A percentile compares a stretch with the other conserved stretches of the same genome.
These are phyloP conservation scores for Phytophthora chlamydospora DNA, from an alignment of 352 stramenopile genomes.

Conservation along the genomic window DNA sequence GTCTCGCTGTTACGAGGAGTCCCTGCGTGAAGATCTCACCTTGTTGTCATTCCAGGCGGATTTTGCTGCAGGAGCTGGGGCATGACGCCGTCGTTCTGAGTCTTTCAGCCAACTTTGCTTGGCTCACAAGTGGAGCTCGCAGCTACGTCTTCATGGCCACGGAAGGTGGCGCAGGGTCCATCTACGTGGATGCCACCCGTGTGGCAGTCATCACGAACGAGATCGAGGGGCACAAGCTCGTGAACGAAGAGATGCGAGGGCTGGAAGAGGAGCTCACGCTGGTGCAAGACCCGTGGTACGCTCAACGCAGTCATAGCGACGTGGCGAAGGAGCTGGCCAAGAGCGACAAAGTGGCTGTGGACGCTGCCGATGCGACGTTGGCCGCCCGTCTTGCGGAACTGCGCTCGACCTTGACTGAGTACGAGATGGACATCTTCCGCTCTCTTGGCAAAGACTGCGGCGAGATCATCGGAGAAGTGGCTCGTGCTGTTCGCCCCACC, in stretches of 20 bases:
- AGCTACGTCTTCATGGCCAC: conserved; percentile 76
- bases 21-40: conserved; percentile 7
- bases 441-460: conserved; percentile 64
- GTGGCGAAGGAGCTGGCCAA: conserved; percentile 47
- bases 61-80: conserved; percentile 45
- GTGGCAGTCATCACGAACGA: conserved; percentile 73
- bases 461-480: conserved; percentile 63
- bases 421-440: conserved; percentile 66
- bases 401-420: conserved; percentile 51
- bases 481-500: conserved; percentile 43
- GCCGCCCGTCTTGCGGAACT: conserved; percentile 41
- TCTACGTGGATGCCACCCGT: conserved; percentile 61
- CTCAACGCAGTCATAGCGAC: conserved; percentile 31
- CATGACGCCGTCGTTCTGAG: conserved; percentile 61
- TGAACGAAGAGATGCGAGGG: conserved; percentile 71
- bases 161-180: conserved; percentile 62
- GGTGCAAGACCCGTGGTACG: conserved; percentile 64
- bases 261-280: conserved; percentile 51
- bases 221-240: conserved; percentile 74
- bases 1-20: not conserved
- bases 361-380: conserved; percentile 34
- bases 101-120: conserved; percentile 71
- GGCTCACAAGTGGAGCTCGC: conserved; percentile 63
- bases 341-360: conserved; percentile 43
- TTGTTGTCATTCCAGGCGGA: conserved; percentile 35